Base-by-base conservation (phyloP, 2,329 filamentous ascomycete species). In the Colletotrichum cereale region DNA sequence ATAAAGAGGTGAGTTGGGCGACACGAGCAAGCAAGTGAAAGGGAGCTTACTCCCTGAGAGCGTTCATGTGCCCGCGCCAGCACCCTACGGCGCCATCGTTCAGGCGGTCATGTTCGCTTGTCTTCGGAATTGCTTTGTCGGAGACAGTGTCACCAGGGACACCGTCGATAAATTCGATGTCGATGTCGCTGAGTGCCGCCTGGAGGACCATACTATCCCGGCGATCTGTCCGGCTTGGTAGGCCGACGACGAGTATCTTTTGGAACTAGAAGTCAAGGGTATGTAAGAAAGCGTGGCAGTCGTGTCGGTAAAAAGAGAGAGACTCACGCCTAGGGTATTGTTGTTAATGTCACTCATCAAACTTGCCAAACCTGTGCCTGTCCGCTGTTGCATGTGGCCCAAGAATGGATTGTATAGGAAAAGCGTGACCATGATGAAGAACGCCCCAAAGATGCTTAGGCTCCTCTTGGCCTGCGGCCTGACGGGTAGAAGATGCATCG, bases 221-320 rank as follows among this genome's bases (percentile, higher is more conserved):
- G 12, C 86, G 83, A 73, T 89, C 87, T 29, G 82, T 85, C 5
- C 87, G 79, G 26, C 81, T 80, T 0, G 86, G 84, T 7, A 89
- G 81, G 57, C 85, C 87, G 56, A 89, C 82, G 31, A 86, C 85
- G 72, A 88, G 83, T 21, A 89, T 85, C 63, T 86, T 82, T 42
- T 86, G 79, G 73, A 89, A 89, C 86, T 88, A 29, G 14, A 31
- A 6, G 3, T 0, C 1, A 26, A 1, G 36, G 16, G 11, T 57
- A 6, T 2, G 48, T 60, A 3, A 65, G 48, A 18, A 42, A 40
- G 10, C 29, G 5, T 4, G 12, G 21, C 5, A 18, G 31, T 1
- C 3, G 2, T 11, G 21, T 2, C 29, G 6, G 3, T 2, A 11
- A 11, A 14, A n/a, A n/a, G n/a, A n/a, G n/a, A 2, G 2, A 21